Evolutionary conservation across 352 stramenopile genomes (phyloP), one percentile per base, ranked within the genome.

Genomic region (Blastocystis sp.): DNA sequence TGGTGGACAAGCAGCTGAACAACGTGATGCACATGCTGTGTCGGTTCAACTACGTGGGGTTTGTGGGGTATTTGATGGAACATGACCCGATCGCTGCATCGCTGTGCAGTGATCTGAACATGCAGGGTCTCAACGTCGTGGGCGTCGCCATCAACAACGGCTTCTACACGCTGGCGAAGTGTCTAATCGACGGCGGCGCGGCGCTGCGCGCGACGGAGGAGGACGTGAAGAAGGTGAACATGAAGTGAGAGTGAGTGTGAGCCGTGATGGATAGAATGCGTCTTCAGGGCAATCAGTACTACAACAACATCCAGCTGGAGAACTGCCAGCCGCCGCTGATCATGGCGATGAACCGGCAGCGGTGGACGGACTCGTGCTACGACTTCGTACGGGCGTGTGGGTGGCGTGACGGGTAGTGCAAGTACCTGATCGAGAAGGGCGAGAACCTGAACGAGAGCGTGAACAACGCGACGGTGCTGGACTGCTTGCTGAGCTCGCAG

Each of bases 21-120:
- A 79, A 88, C 43, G 67, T 88, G 3, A 88, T 76, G 78, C 67
- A 88, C 48, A 28, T 56, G 74, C 28, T 84, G n/a, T 62, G 45
- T 19, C 34, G 17, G 34, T 84, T 69, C 56, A 84, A 84, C 53
- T 84, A 84, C 40, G 56, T 56, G 17, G 52, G 66, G 38, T 84
- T 84, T 34, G 69, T 70, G 74, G 21, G 66, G 23, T 84, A 84
- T 52, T 14, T 84, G 9, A 4, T 84, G 53, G 56, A 66, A 56
- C 56, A 84, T 28, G 74, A 84, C 48, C 74, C 74, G 19, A 62
- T 84, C 28, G 74, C 74, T n/a, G 56, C 48, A 7, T 84, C 74
- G 9, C 56, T 84, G 19, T 84, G 74, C 23, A 21, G 28, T 14
- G 74, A 84, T 14, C 45, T 84, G 56, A 84, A 84, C 45, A 0